These are phyloP conservation scores for Flaveria ramosissima DNA, from an alignment of 129 eudicot genomes.

Conservation along the genomic window DNA sequence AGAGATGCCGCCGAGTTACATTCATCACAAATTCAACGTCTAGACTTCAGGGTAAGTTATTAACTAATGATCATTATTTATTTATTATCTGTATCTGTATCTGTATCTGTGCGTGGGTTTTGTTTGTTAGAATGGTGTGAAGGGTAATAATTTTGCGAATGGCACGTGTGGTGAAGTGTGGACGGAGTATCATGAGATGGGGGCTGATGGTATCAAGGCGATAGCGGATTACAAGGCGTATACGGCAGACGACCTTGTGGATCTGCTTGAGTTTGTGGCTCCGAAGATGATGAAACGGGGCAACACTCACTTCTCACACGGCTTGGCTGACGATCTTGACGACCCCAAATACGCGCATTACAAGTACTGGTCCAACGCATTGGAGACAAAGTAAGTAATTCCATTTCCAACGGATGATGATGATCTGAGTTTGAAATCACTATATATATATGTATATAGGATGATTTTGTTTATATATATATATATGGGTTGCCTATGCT, in stretches of 20 bases:
- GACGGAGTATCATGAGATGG: constrained; percentile 98
- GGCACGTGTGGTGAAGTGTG: constrained; percentile 80
- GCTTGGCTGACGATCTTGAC: constrained; percentile 76
- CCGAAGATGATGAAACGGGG: constrained; percentile 97
- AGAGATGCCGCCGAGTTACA: constrained; percentile 59
- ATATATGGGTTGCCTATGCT: constrained; percentile 72
- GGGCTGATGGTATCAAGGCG: constrained; percentile 72
- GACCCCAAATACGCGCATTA: constrained; percentile 84
- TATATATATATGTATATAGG: too few species aligned
- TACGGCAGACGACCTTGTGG: constrained; percentile 76
- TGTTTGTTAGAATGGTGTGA: constrained; percentile 60
- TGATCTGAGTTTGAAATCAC: background rate
- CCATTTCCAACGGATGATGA: too few species aligned
- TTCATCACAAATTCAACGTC: constrained; percentile 58
- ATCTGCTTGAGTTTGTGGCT: constrained; percentile 81
- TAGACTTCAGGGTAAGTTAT: constrained; percentile 76
- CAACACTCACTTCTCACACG: constrained; percentile 72
- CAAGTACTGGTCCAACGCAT: constrained; percentile 91
- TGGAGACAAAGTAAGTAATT: constrained; percentile 75
- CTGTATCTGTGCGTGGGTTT: background rate
- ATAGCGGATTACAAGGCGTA: constrained; percentile 74
- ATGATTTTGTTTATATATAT: background rate
- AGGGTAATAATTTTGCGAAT: constrained; percentile 71
- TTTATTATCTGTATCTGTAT: background rate
- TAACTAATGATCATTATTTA: background rate